Percentiles rank a stretch among this genome's conserved stretches.
These are phyloP conservation scores for Scedosporium minutisporum DNA, from an alignment of 2,329 filamentous ascomycete genomes.

Conservation along the genomic window DNA sequence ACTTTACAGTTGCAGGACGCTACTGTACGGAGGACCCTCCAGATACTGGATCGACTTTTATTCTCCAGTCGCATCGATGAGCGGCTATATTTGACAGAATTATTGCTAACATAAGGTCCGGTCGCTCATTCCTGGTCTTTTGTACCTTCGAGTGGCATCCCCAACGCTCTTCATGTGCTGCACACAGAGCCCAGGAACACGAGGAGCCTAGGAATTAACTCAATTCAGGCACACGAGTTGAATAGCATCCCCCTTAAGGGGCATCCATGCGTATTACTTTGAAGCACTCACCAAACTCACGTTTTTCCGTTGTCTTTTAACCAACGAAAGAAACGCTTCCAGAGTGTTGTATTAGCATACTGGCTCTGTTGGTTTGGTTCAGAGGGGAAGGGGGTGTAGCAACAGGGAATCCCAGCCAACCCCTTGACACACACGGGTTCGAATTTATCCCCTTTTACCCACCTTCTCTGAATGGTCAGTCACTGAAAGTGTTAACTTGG, in stretches of 20 bases:
- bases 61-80: not conserved
- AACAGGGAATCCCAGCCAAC: not conserved
- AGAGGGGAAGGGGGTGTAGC: not conserved
- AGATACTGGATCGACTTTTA: too few species aligned
- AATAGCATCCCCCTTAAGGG: too few species aligned
- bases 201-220: not conserved
- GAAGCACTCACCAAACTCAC: not conserved
- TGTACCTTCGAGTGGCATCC: too few species aligned
- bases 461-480: not conserved
- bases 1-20: not conserved
- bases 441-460: conserved; percentile 5
- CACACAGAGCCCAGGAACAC: too few species aligned
- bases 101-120: not conserved
- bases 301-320: not conserved
- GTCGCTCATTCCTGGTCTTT: too few species aligned
- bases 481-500: not conserved
- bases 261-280: not conserved
- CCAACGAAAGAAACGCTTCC: too few species aligned
- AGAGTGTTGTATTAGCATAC: not conserved
- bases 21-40: too few species aligned
- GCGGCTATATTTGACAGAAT: not conserved
- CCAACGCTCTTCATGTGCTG: too few species aligned
- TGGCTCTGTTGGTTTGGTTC: not conserved
- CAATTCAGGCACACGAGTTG: not conserved
- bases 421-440: conserved; percentile 4